These are phyloP conservation scores for Trypanosoma avium DNA, from an alignment of 208 protist genomes.

Conservation along the genomic window DNA sequence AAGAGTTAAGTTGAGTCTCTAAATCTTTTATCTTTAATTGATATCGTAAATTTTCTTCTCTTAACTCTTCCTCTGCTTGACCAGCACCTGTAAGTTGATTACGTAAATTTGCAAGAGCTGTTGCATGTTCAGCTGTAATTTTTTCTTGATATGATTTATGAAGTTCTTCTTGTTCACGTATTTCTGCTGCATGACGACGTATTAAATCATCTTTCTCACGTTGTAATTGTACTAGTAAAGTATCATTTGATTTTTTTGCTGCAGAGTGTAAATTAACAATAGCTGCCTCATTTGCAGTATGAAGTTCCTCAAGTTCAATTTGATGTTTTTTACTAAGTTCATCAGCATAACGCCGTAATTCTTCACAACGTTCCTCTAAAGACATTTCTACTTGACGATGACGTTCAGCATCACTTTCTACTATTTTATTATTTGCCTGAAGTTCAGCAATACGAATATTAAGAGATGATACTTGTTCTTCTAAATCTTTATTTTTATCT, in stretches of 20 bases:
- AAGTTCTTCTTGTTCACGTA: slow-evolving; percentile 4
- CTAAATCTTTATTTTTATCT: slow-evolving; percentile 7
- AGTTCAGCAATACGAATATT: slow-evolving; percentile 24
- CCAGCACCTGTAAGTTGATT: not conserved
- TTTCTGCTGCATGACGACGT: slow-evolving; percentile 1
- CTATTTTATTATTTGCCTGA: not conserved
- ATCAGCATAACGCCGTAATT: slow-evolving; percentile 30
- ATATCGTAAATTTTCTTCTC: too few species aligned
- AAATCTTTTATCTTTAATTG: too few species aligned
- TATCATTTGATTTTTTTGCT: slow-evolving; percentile 9
- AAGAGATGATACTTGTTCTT: slow-evolving; percentile 8
- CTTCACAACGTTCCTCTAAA: slow-evolving; percentile 11
- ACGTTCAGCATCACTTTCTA: slow-evolving; percentile 9
- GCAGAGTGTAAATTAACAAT: not conserved
- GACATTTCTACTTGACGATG: not conserved
- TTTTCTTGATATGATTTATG: slow-evolving; percentile 4
- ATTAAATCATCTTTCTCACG: slow-evolving; percentile 17
- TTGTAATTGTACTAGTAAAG: not conserved
- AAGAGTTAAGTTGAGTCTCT: slow-evolving; percentile 2
- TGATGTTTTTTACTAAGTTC: slow-evolving; percentile 16
- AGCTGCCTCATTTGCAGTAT: not conserved
- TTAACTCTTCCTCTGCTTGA: not conserved
- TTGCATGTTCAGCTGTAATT: slow-evolving; percentile 9
- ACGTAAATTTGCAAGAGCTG: not conserved
- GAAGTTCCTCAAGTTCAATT: slow-evolving; percentile 10